A percentile compares a stretch with the other conserved stretches of the same genome.
Evolutionary conservation across 2,329 filamentous ascomycete species (phyloP).

Genomic region (Pseudocercospora macadamiae): DNA sequence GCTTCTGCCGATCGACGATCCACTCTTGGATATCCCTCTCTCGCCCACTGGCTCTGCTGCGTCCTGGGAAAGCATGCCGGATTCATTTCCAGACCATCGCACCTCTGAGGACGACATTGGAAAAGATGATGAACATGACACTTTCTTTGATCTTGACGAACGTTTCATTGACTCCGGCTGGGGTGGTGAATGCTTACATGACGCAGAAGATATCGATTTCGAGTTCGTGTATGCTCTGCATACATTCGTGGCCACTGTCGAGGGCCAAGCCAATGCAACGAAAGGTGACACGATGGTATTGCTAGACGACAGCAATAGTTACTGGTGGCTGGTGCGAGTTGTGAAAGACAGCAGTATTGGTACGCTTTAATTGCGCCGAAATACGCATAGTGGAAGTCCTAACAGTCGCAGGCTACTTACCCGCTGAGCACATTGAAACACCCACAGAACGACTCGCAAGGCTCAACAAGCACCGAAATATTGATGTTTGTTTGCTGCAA

Average conservation of each 20-base stretch:
- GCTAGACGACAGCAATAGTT: constrained; percentile 97
- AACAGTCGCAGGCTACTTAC: constrained; percentile 75
- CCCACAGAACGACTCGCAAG: constrained; percentile 91
- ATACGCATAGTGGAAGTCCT: constrained; percentile 2
- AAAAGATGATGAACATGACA: constrained; percentile 63
- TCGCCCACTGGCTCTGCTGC: constrained; percentile 37
- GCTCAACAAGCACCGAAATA: constrained; percentile 96
- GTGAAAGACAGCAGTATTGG: constrained; percentile 97
- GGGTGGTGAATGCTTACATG: constrained; percentile 83
- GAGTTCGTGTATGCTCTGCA: constrained; percentile 98
- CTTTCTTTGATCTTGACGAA: constrained; percentile 60
- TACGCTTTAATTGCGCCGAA: constrained; percentile 42
- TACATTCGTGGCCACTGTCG: constrained; percentile 95
- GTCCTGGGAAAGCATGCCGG: constrained; percentile 37
- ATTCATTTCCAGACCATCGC: constrained; percentile 26
- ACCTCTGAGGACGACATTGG: constrained; percentile 36
- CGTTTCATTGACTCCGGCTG: constrained; percentile 72
- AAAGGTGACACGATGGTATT: constrained; percentile 99
- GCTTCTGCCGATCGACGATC: constrained; percentile 48
- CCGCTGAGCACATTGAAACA: constrained; percentile 97
- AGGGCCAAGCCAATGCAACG: constrained; percentile 96
- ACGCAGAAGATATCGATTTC: constrained; percentile 98
- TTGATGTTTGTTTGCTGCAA: constrained; percentile 70
- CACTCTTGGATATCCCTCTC: constrained; percentile 40
- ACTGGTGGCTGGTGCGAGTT: constrained; percentile 98